A percentile compares a stretch with the other conserved stretches of the same genome.
These are phyloP conservation scores for Papiliotrema fonsecae DNA, from an alignment of 1,284 basidiomycete genomes.

Conservation along the genomic window DNA sequence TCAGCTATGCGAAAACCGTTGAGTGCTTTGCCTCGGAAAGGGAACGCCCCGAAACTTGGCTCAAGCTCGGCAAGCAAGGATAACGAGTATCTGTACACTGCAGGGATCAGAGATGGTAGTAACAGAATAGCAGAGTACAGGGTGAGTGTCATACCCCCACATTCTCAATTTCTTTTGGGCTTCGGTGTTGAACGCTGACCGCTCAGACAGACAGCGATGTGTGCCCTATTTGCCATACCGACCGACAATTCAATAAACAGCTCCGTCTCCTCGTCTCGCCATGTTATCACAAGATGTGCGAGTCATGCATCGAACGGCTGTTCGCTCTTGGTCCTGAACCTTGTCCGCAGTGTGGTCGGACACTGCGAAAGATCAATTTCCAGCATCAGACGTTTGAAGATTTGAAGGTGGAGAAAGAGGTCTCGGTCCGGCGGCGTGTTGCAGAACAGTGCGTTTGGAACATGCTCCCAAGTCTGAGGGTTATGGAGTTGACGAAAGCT, in stretches of 20 bases:
- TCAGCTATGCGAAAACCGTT: background rate
- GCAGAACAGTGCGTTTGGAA: constrained; percentile 64
- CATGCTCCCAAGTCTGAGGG: background rate
- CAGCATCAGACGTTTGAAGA: constrained; percentile 97
- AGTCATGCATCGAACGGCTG: constrained; percentile 93
- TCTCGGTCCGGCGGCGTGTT: constrained; percentile 78
- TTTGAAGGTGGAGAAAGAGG: constrained; percentile 92
- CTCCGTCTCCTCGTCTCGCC: constrained; percentile 88
- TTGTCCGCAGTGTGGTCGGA: constrained; percentile 86
- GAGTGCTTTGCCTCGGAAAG: too few species aligned
- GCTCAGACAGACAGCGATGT: constrained; percentile 84
- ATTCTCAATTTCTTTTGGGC: background rate
- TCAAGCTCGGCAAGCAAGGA: constrained; percentile 12
- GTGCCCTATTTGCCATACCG: constrained; percentile 96
- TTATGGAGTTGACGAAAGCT: constrained; percentile 53
- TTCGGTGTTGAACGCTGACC: background rate
- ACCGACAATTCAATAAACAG: constrained; percentile 91
- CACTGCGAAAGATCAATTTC: constrained; percentile 90
- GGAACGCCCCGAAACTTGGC: background rate
- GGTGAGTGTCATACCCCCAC: constrained; percentile 18
- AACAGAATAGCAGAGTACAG: constrained; percentile 41
- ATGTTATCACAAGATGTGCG: constrained; percentile 99
- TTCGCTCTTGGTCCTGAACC: constrained; percentile 95
- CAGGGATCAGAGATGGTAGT: constrained; percentile 39
- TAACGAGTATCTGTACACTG: constrained; percentile 40